phyloP scores from a whole-genome alignment of 441 rosid species.

The Kokia cookei region DNA sequence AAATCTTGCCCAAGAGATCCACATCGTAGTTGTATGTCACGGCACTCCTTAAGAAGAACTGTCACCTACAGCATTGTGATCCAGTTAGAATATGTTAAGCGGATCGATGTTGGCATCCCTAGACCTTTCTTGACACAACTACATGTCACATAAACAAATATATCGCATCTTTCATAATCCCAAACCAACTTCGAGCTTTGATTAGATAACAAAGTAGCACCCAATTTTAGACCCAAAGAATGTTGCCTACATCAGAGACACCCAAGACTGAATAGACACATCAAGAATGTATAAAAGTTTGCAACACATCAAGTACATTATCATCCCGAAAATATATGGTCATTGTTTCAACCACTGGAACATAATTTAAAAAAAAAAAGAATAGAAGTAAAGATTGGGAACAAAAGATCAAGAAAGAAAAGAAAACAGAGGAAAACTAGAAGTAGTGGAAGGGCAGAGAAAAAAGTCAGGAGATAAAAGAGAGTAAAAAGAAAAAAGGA shows the following conservation, averaged over 20 bases:
- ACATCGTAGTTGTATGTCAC: slow-evolving; percentile 88
- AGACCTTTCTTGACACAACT: neutral
- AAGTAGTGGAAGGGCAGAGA: neutral
- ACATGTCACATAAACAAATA: neutral
- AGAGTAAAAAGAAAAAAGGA: neutral
- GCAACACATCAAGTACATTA: neutral
- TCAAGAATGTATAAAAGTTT: neutral
- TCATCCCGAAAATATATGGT: neutral
- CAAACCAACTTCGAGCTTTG: neutral
- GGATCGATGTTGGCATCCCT: neutral
- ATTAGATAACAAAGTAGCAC: neutral
- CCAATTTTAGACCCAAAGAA: neutral
- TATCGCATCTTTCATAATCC: neutral
- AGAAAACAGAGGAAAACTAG: neutral
- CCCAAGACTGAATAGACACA: neutral
- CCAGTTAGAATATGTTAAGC: neutral
- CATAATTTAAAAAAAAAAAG: no score
- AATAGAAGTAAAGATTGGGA: neutral
- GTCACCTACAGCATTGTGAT: slow-evolving; percentile 57
- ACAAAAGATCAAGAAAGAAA: neutral
- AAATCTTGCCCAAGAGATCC: slow-evolving; percentile 50
- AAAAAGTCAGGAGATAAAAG: neutral
- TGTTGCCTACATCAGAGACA: neutral
- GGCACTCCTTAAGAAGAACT: slow-evolving; percentile 90
- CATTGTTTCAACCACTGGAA: neutral